Conservation (phyloP, 164 flowering plant genomes). For the Magnolia sinica region DNA sequence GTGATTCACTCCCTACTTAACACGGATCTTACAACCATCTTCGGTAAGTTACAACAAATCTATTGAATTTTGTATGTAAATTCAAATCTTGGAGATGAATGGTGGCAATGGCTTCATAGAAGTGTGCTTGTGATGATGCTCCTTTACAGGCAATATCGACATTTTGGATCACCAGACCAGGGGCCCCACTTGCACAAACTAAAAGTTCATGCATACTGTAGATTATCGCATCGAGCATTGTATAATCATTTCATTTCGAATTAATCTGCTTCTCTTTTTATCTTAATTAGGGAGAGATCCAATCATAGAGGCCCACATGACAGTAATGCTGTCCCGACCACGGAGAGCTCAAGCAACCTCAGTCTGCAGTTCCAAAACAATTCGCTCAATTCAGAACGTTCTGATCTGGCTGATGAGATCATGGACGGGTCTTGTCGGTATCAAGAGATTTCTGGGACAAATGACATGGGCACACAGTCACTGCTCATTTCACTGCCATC, state of each 20-base stretch:
- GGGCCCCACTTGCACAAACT: neutral
- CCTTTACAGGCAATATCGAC: too few relatives aligned
- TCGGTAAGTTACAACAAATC: too few relatives aligned
- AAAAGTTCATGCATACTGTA: neutral
- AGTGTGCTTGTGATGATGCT: too few relatives aligned
- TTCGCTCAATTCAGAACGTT: slow-evolving; percentile 7
- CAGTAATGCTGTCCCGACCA: slow-evolving; percentile 3
- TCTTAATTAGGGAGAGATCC: slow-evolving; percentile 46
- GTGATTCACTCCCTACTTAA: too few relatives aligned
- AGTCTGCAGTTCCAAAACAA: neutral
- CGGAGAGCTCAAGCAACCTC: slow-evolving; percentile 16
- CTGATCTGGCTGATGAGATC: slow-evolving; percentile 13
- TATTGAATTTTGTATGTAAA: too few relatives aligned
- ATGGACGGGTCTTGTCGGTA: slow-evolving; percentile 5
- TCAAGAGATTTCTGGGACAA: slow-evolving; percentile 16
- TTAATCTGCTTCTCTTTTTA: neutral
- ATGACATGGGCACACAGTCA: slow-evolving; percentile 10
- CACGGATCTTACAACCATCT: too few relatives aligned
- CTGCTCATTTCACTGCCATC: slow-evolving; percentile 13
- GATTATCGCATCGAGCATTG: neutral
- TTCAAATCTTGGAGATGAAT: too few relatives aligned
- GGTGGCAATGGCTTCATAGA: too few relatives aligned
- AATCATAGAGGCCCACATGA: slow-evolving; percentile 18
- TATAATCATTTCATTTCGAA: neutral
- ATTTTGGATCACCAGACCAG: neutral